Base-by-base conservation (phyloP, 1,284 basidiomycete genomes). In the Retiboletus flavoniger region DNA sequence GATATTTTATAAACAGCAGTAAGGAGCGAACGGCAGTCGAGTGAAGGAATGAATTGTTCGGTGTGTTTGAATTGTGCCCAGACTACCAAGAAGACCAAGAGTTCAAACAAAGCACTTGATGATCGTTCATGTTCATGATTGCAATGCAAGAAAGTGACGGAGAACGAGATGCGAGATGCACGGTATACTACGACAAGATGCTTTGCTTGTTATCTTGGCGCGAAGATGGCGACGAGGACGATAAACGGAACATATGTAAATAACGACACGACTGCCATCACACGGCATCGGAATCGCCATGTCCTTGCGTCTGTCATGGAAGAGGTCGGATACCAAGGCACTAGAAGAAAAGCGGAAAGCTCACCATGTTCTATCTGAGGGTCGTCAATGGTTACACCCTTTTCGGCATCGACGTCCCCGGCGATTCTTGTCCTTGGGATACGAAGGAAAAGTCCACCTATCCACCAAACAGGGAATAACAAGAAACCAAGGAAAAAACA, bases 221-320 rank as follows among this genome's bases (percentile, higher is more conserved):
- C 83, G 66, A 86, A 87, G 60, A 89, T 74, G 61, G 83, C 83
- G 60, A 89, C 75, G 58, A 86, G 80, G 59, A 88, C 72, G 67
- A 90, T 83, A 70, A 90, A 89, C 14, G 87, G 87, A 57, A 89
- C 74, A 69, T 90, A 90, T n/a, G 87, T 88, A 67, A 89, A 63
- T 46, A 89, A 60, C 36, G 87, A 87, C 36, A 88, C 68, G 41
- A 67, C 74, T 28, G 81, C 74, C 84, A 89, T 84, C 58, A 89
- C 69, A 42, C 88, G 84, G 74, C 87, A 90, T 52, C 87, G 81
- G 52, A 73, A 74, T 47, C 88, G 82, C 88, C 87, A 90, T 38
- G 78, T 78, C 62, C 76, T 79, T 24, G 86, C 84, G 69, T 90
- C 87, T 90, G 60, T 14, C 54, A 51, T 57, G 51, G 43, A 42